phyloP scores from a whole-genome alignment of 768 basidiomycete genomes.

The Hebeloma cylindrosporum region DNA sequence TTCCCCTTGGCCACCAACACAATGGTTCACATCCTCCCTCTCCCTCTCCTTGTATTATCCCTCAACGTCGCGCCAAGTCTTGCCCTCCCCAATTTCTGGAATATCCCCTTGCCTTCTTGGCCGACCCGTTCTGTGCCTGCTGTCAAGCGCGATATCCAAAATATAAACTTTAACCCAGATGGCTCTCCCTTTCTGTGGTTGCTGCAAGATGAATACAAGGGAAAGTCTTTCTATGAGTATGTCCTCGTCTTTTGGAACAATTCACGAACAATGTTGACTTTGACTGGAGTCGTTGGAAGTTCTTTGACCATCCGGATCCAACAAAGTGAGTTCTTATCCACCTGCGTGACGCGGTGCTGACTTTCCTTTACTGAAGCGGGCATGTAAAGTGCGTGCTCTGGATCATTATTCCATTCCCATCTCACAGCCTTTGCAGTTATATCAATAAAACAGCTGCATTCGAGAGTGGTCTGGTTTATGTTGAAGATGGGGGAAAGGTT shows the following conservation, averaged over 20 bases:
- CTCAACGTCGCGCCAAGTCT: neutral
- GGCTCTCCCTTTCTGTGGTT: slow-evolving; percentile 62
- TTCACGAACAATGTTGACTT: slow-evolving; percentile 1
- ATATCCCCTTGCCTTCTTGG: neutral
- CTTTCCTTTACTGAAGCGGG: slow-evolving; percentile 47
- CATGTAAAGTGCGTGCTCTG: slow-evolving; percentile 57
- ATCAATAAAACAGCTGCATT: slow-evolving; percentile 57
- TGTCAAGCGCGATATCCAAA: neutral
- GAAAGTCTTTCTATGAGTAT: slow-evolving; percentile 70
- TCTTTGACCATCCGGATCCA: slow-evolving; percentile 63
- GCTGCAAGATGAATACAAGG: slow-evolving; percentile 62
- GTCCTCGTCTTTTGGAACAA: slow-evolving; percentile 10
- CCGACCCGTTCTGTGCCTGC: neutral
- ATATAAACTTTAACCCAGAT: slow-evolving; percentile 39
- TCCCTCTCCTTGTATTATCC: neutral
- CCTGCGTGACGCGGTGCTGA: slow-evolving; percentile 13
- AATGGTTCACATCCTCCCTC: neutral
- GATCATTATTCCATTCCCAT: slow-evolving; percentile 1
- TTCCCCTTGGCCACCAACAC: neutral
- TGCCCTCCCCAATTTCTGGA: neutral
- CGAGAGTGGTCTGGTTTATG: slow-evolving; percentile 52
- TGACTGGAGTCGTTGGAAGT: slow-evolving; percentile 49
- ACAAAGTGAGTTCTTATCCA: slow-evolving; percentile 51
- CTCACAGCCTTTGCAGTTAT: slow-evolving; percentile 45
- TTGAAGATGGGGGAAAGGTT: slow-evolving; percentile 55